A percentile compares a stretch with the other conserved stretches of the same genome.
These are phyloP conservation scores for Raffaelea deltoideospora DNA, from an alignment of 2,329 filamentous ascomycete species.

Conservation along the genomic window DNA sequence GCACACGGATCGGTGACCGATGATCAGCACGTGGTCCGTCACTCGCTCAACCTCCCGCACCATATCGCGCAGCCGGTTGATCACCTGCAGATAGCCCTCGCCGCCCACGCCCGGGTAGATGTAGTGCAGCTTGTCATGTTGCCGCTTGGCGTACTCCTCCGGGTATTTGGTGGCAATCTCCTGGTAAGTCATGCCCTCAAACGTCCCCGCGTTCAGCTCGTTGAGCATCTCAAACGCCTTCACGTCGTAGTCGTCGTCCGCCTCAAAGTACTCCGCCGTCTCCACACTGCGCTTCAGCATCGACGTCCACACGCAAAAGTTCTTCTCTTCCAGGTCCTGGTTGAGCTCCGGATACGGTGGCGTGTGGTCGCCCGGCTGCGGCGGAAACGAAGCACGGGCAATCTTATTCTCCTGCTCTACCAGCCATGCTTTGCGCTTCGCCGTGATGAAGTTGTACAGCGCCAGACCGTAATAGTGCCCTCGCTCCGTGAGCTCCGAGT, in stretches of 20 bases:
- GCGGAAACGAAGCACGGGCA: slow-evolving; percentile 69
- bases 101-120: slow-evolving; percentile 92
- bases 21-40: slow-evolving; percentile 84
- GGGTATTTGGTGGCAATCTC: slow-evolving; percentile 70
- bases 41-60: slow-evolving; percentile 96
- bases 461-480: slow-evolving; percentile 67
- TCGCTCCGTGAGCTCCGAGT: slow-evolving; percentile 69
- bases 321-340: slow-evolving; percentile 58
- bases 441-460: slow-evolving; percentile 69
- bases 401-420: slow-evolving; percentile 66
- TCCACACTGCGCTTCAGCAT: slow-evolving; percentile 87
- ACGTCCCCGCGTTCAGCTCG: slow-evolving; percentile 81
- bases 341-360: slow-evolving; percentile 83
- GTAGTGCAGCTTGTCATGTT: slow-evolving; percentile 81
- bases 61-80: slow-evolving; percentile 86
- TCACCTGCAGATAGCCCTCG: slow-evolving; percentile 92
- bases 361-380: slow-evolving; percentile 76
- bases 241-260: slow-evolving; percentile 84
- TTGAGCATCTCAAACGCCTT: slow-evolving; percentile 98
- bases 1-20: slow-evolving; percentile 84
- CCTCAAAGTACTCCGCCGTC: slow-evolving; percentile 76
- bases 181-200: slow-evolving; percentile 89
- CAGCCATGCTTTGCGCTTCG: slow-evolving; percentile 70
- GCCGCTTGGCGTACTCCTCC: slow-evolving; percentile 68
- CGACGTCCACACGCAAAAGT: slow-evolving; percentile 96